Percentiles rank a stretch among this genome's conserved stretches.
Evolutionary conservation across 2,329 filamentous ascomycete genomes (phyloP).

Genomic region (Alternaria panax): DNA sequence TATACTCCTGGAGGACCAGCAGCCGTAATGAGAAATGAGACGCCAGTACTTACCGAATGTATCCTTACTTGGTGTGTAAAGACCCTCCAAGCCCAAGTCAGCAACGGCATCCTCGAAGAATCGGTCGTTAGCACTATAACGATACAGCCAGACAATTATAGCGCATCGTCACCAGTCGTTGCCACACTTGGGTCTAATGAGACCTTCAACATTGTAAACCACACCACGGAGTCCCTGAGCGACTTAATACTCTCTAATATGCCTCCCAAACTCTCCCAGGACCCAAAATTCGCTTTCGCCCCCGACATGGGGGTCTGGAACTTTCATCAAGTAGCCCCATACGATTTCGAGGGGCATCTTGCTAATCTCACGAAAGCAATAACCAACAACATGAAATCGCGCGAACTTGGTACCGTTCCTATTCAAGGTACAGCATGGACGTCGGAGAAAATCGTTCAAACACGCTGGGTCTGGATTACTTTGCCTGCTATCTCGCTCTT

Average conservation of each 20-base stretch:
- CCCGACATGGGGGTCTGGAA: constrained; percentile 14
- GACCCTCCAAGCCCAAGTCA: constrained; percentile 7
- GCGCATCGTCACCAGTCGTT: background rate
- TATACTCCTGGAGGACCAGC: constrained; percentile 18
- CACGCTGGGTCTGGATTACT: constrained; percentile 26
- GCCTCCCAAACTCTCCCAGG: background rate
- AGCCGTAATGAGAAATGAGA: constrained; percentile 15
- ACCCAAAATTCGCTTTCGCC: background rate
- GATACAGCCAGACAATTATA: constrained; percentile 1
- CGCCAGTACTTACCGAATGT: constrained; percentile 24
- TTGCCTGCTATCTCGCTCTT: constrained; percentile 19
- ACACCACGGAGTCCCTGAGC: background rate
- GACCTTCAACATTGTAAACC: background rate
- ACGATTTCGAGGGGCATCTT: constrained; percentile 18
- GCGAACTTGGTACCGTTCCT: constrained; percentile 9
- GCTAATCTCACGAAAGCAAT: constrained; percentile 16
- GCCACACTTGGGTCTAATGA: background rate
- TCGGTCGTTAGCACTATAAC: background rate
- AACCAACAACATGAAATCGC: constrained; percentile 22
- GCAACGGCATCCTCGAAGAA: constrained; percentile 14
- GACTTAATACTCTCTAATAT: background rate
- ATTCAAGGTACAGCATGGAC: constrained; percentile 23
- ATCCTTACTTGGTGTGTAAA: constrained; percentile 26
- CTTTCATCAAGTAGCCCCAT: constrained; percentile 19
- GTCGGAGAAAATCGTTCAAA: constrained; percentile 18